Evolutionary conservation across 2,329 filamentous ascomycete genomes (phyloP), one percentile per base, ranked within the genome.

Genomic region (Phyllosticta citriasiana): DNA sequence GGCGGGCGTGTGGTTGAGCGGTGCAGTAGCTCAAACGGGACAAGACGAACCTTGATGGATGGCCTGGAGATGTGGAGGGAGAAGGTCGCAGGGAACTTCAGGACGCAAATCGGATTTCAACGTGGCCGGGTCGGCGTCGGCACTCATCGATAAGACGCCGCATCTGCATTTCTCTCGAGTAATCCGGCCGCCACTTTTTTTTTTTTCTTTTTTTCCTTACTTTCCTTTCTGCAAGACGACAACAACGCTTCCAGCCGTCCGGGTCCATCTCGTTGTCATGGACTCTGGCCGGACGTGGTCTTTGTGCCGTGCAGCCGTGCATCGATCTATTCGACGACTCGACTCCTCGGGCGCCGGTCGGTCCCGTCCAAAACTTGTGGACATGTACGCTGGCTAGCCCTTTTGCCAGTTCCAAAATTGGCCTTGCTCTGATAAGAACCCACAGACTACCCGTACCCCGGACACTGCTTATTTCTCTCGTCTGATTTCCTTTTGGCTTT

Each of bases 341-440:
- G 27, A 7, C 27, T 27, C 52, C 33, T 30, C 58, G 58, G 53
- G 52, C 57, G 35, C 53, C 58, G 58, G 58, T 56, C 58, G 58
- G 58, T 35, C 58, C 58, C 58, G 58, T 35, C 26, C 19, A 16
- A 22, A 40, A 47, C 40, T 47, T n/a, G 40, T n/a, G 12, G 16
- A 47, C 40, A n/a, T 47, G 40, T 14, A n/a, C 40, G 40, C 40
- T 47, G 40, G 40, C 40, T 47, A 52, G 53, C 16, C 52, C 47
- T 51, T 60, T 54, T 56, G 58, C 50, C 50, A 27, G 55, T 60
- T 56, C 58, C 58, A 51, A 53, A 51, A 55, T n/a, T 60, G 58
- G 58, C 58, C n/a, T 22, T 51, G 58, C 58, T 55, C 55, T 60
- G 58, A 60, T 60, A 60, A 60, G 58, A 52, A 22, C 30, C 52